Evolutionary conservation across 805 yeast species (phyloP).

Genomic region (Teunomyces barrocoloradensis): DNA sequence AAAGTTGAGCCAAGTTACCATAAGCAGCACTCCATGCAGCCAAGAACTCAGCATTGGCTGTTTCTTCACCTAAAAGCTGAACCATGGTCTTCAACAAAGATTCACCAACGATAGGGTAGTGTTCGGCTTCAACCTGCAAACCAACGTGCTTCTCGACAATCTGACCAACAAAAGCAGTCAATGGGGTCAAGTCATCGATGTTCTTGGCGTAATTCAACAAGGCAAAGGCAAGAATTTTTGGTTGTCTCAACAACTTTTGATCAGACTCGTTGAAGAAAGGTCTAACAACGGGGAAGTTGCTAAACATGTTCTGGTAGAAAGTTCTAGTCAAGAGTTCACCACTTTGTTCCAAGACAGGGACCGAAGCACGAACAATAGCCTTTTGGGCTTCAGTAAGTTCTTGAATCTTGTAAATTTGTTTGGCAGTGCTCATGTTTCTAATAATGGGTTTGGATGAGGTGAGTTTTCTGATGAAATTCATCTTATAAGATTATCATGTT

Average conservation of each 20-base stretch:
- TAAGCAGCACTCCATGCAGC: constrained; percentile 69
- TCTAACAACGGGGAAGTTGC: constrained; percentile 50
- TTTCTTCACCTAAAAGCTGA: constrained; percentile 51
- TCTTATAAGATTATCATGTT: neutral
- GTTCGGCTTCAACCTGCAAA: constrained; percentile 59
- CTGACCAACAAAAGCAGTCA: constrained; percentile 53
- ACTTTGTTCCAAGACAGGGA: constrained; percentile 53
- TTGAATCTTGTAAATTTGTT: constrained; percentile 4
- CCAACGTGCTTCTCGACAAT: constrained; percentile 68
- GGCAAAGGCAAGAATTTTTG: constrained; percentile 62
- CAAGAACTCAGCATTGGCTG: constrained; percentile 58
- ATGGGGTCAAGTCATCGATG: constrained; percentile 56
- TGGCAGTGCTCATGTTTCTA: constrained; percentile 3
- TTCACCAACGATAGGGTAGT: constrained; percentile 63
- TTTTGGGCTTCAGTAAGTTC: constrained; percentile 30
- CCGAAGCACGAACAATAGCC: constrained; percentile 41
- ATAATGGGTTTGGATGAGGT: neutral
- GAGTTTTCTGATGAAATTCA: neutral
- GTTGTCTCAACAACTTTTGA: constrained; percentile 56
- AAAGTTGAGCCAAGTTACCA: constrained; percentile 56
- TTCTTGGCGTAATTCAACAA: constrained; percentile 59
- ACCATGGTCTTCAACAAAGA: constrained; percentile 53
- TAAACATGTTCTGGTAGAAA: constrained; percentile 57
- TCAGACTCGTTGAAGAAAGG: constrained; percentile 61
- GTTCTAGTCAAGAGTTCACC: constrained; percentile 54